phyloP scores from a whole-genome alignment of 78 protist species.

The Chrysochromulina tobinii region DNA sequence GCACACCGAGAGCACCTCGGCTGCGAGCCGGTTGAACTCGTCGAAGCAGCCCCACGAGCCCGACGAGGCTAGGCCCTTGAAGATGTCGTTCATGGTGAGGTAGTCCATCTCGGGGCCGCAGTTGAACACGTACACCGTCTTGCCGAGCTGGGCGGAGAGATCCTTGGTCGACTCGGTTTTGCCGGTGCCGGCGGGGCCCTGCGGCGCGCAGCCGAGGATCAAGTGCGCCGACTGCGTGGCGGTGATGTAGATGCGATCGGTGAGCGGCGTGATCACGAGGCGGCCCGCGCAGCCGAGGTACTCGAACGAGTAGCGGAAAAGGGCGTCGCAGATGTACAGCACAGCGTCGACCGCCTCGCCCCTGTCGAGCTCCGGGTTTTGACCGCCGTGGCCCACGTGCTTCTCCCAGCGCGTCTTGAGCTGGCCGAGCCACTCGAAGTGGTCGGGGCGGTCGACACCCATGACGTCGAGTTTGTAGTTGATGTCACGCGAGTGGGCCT shows the following conservation, averaged over 20 bases:
- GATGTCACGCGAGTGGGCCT: constrained; percentile 60
- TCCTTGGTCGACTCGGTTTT: constrained; percentile 79
- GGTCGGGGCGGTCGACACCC: not conserved
- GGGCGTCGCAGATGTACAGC: constrained; percentile 14
- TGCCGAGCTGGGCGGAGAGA: constrained; percentile 49
- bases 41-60: constrained; percentile 71
- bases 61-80: constrained; percentile 53
- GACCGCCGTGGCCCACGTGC: constrained; percentile 1
- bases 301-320: constrained; percentile 46
- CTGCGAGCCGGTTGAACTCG: constrained; percentile 64
- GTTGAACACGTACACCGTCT: constrained; percentile 38
- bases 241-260: constrained; percentile 50
- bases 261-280: constrained; percentile 61
- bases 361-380: no score
- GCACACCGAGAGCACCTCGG: constrained; percentile 73
- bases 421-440: constrained; percentile 57
- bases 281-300: constrained; percentile 57
- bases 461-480: not conserved
- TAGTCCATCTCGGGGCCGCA: constrained; percentile 46
- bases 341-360: no score
- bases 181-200: constrained; percentile 84
- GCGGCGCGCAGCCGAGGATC: constrained; percentile 64
- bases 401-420: constrained; percentile 43
- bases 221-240: constrained; percentile 57
- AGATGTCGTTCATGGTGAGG: constrained; percentile 53